Percentiles rank a stretch among this genome's conserved stretches.
Conservation (phyloP, 306 rosid species). For the Fragaria vesca region DNA sequence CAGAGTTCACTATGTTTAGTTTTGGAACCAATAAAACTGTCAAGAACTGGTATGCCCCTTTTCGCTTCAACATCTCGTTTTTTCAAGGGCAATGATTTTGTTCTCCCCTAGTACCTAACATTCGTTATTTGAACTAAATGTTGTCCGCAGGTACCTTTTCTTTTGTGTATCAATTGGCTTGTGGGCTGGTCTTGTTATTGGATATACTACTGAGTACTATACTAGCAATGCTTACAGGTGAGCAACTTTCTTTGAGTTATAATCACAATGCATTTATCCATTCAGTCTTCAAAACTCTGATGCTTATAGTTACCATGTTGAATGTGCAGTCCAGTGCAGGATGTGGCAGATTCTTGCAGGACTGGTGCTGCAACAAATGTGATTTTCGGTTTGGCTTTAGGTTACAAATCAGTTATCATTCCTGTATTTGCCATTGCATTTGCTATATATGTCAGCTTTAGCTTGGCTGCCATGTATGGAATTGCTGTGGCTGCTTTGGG, state of each 20-base stretch:
- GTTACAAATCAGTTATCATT: constrained; percentile 68
- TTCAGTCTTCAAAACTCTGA: not conserved
- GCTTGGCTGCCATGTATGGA: constrained; percentile 73
- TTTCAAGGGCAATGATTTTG: not conserved
- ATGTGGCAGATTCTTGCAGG: constrained; percentile 78
- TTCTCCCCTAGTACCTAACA: constrained; percentile 5
- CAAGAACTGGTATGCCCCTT: constrained; percentile 55
- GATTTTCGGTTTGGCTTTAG: constrained; percentile 66
- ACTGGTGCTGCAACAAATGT: constrained; percentile 74
- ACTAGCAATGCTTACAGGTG: constrained; percentile 80
- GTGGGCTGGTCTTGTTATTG: constrained; percentile 82
- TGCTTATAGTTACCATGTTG: constrained; percentile 22
- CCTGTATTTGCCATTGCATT: constrained; percentile 64
- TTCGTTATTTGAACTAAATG: constrained; percentile 14
- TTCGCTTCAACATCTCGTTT: not conserved
- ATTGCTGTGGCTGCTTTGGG: constrained; percentile 71
- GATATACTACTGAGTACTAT: constrained; percentile 64
- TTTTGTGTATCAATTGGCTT: constrained; percentile 65
- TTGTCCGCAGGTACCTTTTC: constrained; percentile 61
- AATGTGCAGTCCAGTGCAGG: constrained; percentile 67
- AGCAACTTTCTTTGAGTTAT: not conserved
- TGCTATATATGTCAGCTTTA: constrained; percentile 71
- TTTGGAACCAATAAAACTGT: constrained; percentile 50
- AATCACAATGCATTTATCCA: not conserved
- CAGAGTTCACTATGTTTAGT: constrained; percentile 62